A percentile compares a stretch with the other conserved stretches of the same genome.
Conservation (phyloP, 306 rosid genomes). For the Coriaria nepalensis region DNA sequence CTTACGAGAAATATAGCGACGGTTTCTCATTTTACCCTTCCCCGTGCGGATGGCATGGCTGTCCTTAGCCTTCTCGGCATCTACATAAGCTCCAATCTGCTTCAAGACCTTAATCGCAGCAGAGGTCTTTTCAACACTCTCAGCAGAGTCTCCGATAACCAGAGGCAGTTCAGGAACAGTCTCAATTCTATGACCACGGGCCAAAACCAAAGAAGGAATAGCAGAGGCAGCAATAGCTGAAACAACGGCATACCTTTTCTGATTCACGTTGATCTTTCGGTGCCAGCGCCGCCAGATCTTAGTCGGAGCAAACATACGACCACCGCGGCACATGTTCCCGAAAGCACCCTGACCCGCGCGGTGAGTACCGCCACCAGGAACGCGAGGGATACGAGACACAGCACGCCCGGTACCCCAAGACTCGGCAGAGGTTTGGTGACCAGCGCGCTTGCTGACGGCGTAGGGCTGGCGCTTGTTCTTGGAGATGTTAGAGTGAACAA, state of each 20-base stretch:
- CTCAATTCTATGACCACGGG: constrained; percentile 70
- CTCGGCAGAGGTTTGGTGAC: constrained; percentile 83
- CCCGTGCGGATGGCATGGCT: constrained; percentile 68
- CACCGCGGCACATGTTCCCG: constrained; percentile 95
- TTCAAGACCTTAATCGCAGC: constrained; percentile 58
- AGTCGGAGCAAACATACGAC: constrained; percentile 86
- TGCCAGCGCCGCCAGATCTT: constrained; percentile 98
- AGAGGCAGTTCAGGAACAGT: constrained; percentile 61
- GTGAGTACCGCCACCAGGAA: constrained; percentile 83
- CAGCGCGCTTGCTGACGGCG: constrained; percentile 62
- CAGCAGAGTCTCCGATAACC: constrained; percentile 57
- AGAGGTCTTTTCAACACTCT: constrained; percentile 60
- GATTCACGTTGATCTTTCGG: constrained; percentile 63
- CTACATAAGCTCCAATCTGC: constrained; percentile 56
- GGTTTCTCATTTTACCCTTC: constrained; percentile 72
- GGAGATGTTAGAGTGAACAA: constrained; percentile 56
- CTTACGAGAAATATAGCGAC: constrained; percentile 57
- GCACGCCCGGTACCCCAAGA: constrained; percentile 96
- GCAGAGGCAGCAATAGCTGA: constrained; percentile 91
- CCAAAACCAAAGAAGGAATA: constrained; percentile 49
- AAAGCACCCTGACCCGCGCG: constrained; percentile 89
- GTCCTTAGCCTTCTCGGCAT: constrained; percentile 64
- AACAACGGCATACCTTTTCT: constrained; percentile 64
- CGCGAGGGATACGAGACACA: constrained; percentile 86
- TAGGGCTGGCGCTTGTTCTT: constrained; percentile 67